Base-by-base conservation (phyloP, 257 asterid species). In the Nicotiana tabacum region DNA sequence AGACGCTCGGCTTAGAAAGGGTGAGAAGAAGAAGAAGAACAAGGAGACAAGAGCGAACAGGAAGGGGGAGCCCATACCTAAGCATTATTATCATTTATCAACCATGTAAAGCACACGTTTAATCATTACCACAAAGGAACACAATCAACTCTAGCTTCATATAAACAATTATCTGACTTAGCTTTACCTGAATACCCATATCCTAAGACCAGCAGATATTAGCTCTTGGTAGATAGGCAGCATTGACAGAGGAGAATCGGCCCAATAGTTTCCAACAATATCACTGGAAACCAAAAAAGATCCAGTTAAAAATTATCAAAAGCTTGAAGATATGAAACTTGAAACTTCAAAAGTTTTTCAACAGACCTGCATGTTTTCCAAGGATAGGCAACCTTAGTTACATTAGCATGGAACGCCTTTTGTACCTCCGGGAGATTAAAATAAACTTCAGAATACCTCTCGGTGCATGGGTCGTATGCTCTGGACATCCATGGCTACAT, bases 391-490 rank as follows among this genome's bases (percentile, higher is more conserved):
- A 94, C 74, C 69, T 85, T 82, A 5, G 98, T 96, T 77, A 85
- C 81, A 51, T 96, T 96, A 77, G 99, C 98, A 39, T 96, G 99
- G 56, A 96, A 77, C 10, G 98, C 99, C 82, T 87, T 89, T 77
- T 96, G 99, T 82, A 96, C 99, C 80, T 92, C 94, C 18, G 97
- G 95, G 84, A 83, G 92, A 89, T 96, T 96, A 88, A 91, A 94
- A 89, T 96, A 96, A 18, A 85, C 81, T 35, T 86, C 66, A 2
- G 99, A 88, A 84, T 95, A 89, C 72, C 93, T 92, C 66, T 92
- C 98, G 0, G 99, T 91, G 83, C 99, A 96, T 3, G 98, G 99
- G 81, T 96, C 99, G 24, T 94, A 95, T 39, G 93, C 99, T 89
- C 97, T 89, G 56, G 89, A 90, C 98, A 93, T 89, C 98, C 97